Percentiles rank a stretch among this genome's conserved stretches.
Evolutionary conservation across 2,329 filamentous ascomycete species (phyloP).

Genomic region (Cylindrodendrum hubeiense): DNA sequence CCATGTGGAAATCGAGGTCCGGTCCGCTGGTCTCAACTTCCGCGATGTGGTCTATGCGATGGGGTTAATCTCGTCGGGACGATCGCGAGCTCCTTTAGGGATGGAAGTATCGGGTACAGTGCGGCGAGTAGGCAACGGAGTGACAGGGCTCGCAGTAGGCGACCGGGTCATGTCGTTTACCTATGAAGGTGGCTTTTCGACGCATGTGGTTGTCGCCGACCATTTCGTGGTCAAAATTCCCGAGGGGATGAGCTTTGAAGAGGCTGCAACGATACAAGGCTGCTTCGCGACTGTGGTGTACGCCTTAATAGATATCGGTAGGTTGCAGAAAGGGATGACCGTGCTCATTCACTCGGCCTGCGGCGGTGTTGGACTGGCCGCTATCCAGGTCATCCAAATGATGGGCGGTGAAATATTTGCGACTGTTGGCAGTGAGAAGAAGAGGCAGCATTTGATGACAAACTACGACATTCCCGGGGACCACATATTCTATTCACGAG

Average conservation of each 20-base stretch:
- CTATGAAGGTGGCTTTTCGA: constrained; percentile 15
- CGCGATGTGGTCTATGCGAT: constrained; percentile 20
- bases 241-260: constrained; percentile 48
- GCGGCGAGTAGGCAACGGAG: constrained; percentile 5
- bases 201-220: constrained; percentile 13
- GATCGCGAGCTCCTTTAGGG: not conserved
- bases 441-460: constrained; percentile 45
- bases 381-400: constrained; percentile 44
- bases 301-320: constrained; percentile 29
- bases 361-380: constrained; percentile 48
- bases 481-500: constrained; percentile 48
- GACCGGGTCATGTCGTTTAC: constrained; percentile 38
- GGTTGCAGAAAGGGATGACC: constrained; percentile 48
- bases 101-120: constrained; percentile 12
- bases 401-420: constrained; percentile 42
- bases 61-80: constrained; percentile 11
- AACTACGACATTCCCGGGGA: constrained; percentile 43
- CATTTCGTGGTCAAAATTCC: constrained; percentile 48
- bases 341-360: constrained; percentile 51
- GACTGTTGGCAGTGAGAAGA: constrained; percentile 41
- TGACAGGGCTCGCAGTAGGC: constrained; percentile 26
- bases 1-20: constrained; percentile 11
- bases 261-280: constrained; percentile 49
- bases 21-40: constrained; percentile 21
- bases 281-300: constrained; percentile 48